Percentiles rank a stretch among this genome's conserved stretches.
These are phyloP conservation scores for Boletus coccyginus DNA, from an alignment of 768 basidiomycete genomes.

Conservation along the genomic window DNA sequence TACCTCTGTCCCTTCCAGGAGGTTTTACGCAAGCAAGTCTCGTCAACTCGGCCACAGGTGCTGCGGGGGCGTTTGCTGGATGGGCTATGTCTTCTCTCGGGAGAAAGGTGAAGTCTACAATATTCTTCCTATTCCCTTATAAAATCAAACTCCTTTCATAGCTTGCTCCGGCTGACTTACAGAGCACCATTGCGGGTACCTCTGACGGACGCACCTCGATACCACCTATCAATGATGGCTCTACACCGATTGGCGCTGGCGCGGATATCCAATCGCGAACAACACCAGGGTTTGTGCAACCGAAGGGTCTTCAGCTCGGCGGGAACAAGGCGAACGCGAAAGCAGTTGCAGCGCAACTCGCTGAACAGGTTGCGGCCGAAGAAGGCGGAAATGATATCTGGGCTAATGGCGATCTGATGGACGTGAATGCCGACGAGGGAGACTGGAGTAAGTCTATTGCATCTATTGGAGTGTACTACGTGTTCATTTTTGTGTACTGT, in stretches of 20 bases:
- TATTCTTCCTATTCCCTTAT: neutral
- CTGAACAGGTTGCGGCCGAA: slow-evolving; percentile 50
- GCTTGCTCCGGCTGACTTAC: slow-evolving; percentile 73
- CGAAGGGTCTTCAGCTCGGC: slow-evolving; percentile 71
- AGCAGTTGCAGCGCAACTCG: slow-evolving; percentile 51
- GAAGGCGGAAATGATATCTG: slow-evolving; percentile 51
- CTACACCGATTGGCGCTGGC: neutral
- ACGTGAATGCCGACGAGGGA: slow-evolving; percentile 88
- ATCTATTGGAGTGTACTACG: neutral
- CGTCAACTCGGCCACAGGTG: slow-evolving; percentile 85
- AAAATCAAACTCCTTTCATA: slow-evolving; percentile 22
- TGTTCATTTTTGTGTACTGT: neutral
- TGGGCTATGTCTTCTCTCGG: slow-evolving; percentile 94
- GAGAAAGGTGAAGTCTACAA: slow-evolving; percentile 56
- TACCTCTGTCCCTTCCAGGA: slow-evolving; percentile 28
- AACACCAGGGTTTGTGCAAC: slow-evolving; percentile 31
- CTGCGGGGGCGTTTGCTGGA: slow-evolving; percentile 87
- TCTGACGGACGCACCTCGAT: slow-evolving; percentile 44
- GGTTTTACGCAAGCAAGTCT: slow-evolving; percentile 38
- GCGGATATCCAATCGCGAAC: neutral
- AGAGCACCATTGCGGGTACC: slow-evolving; percentile 54
- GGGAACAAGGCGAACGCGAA: slow-evolving; percentile 44
- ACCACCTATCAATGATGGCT: slow-evolving; percentile 25
- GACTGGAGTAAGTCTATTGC: slow-evolving; percentile 81
- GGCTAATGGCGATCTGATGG: slow-evolving; percentile 83